Evolutionary conservation across 2,329 filamentous ascomycete genomes (phyloP).

Genomic region (Colletotrichum tamarilloi): DNA sequence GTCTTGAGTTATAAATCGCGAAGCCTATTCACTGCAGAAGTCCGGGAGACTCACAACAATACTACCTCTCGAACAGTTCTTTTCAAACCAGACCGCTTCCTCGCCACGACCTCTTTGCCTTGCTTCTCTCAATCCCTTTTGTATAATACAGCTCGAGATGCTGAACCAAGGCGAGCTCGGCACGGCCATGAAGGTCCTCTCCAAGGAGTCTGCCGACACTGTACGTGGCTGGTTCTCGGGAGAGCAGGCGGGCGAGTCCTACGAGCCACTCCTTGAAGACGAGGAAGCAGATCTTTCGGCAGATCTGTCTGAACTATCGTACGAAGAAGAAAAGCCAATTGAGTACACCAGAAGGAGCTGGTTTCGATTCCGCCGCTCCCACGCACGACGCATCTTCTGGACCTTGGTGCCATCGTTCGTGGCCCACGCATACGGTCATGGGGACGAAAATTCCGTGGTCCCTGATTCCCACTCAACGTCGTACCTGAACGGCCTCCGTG

Average conservation of each 20-base stretch:
- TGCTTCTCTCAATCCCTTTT: no score
- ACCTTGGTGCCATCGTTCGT: conserved; percentile 15
- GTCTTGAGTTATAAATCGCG: no score
- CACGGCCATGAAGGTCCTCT: no score
- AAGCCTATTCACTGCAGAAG: no score
- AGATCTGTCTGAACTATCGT: background rate
- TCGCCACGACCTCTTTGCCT: no score
- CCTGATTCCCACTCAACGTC: conserved; percentile 48
- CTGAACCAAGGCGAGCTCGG: no score
- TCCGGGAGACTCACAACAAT: no score
- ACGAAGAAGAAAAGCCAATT: background rate
- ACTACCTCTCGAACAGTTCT: no score
- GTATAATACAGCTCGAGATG: no score
- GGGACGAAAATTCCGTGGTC: background rate
- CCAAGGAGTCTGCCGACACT: background rate
- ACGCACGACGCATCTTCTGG: background rate
- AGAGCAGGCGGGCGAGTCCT: background rate
- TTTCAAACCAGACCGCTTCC: no score
- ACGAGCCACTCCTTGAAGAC: background rate
- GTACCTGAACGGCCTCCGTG: conserved; percentile 69
- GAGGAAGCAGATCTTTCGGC: background rate
- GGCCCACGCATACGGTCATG: background rate
- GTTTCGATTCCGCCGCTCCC: background rate
- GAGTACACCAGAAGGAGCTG: background rate
- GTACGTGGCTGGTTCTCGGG: background rate